These are phyloP conservation scores for Psidium friedrichsthalianum DNA, from an alignment of 345 rosid genomes.

Conservation along the genomic window DNA sequence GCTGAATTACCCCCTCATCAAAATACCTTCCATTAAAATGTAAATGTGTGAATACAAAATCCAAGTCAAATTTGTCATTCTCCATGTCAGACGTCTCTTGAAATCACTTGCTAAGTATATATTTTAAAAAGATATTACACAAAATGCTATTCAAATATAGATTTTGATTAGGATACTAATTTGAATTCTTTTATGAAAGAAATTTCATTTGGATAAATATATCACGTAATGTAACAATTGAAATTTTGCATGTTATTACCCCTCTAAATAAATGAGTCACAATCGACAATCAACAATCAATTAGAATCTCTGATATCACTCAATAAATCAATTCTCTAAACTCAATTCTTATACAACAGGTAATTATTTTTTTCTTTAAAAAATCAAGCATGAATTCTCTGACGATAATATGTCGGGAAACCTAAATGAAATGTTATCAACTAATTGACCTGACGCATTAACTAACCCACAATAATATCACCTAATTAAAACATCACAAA, in stretches of 20 bases:
- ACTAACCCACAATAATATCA: too few species aligned
- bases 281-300: background rate
- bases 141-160: background rate
- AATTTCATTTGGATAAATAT: too few species aligned
- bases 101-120: too few species aligned
- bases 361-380: too few species aligned
- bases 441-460: too few species aligned
- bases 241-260: background rate
- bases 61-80: background rate
- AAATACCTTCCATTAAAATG: background rate
- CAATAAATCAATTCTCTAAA: background rate
- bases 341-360: background rate
- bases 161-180: too few species aligned
- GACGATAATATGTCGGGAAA: too few species aligned
- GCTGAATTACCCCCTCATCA: background rate
- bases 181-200: too few species aligned
- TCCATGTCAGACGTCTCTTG: background rate
- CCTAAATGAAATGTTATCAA: too few species aligned
- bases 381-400: too few species aligned
- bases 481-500: background rate
- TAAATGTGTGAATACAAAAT: too few species aligned
- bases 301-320: background rate
- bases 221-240: background rate
- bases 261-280: background rate
- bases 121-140: background rate